These are phyloP conservation scores for Skeletonema tropicum DNA, from an alignment of 108 stramenopile species.

Conservation along the genomic window DNA sequence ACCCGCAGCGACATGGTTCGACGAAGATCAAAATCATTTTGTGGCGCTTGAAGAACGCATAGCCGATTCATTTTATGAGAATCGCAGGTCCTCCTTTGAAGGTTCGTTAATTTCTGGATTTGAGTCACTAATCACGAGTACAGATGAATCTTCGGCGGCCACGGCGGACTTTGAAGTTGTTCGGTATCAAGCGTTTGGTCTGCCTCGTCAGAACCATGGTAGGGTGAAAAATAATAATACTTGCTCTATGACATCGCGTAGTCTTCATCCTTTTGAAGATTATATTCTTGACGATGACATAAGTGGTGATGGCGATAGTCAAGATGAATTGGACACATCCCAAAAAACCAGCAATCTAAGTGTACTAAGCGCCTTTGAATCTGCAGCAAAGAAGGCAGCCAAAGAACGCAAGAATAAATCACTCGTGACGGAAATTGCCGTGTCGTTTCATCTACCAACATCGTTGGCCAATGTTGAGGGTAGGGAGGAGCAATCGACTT, in stretches of 20 bases:
- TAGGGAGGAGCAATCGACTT: neutral
- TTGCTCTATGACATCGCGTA: neutral
- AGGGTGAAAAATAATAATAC: neutral
- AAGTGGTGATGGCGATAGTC: neutral
- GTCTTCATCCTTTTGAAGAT: neutral
- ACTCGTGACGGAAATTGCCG: conserved; percentile 24
- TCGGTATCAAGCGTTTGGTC: conserved; percentile 37
- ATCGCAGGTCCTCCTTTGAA: neutral
- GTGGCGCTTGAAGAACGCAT: conserved; percentile 21
- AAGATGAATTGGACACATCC: neutral
- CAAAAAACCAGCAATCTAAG: neutral
- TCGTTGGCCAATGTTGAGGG: conserved; percentile 31
- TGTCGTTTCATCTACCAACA: conserved; percentile 17
- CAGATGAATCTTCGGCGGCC: neutral
- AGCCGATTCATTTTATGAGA: neutral
- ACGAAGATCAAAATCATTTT: conserved; percentile 43
- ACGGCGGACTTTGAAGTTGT: conserved; percentile 15
- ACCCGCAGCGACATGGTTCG: conserved; percentile 48
- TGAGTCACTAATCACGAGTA: neutral
- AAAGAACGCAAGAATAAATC: conserved; percentile 5
- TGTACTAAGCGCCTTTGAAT: conserved; percentile 21
- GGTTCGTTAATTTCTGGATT: conserved; percentile 2
- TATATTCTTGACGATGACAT: neutral
- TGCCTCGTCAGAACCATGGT: conserved; percentile 10
- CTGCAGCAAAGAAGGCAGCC: conserved; percentile 33